These are phyloP conservation scores for Neurospora intermedia DNA, from an alignment of 495 filamentous ascomycete species.

Conservation along the genomic window DNA sequence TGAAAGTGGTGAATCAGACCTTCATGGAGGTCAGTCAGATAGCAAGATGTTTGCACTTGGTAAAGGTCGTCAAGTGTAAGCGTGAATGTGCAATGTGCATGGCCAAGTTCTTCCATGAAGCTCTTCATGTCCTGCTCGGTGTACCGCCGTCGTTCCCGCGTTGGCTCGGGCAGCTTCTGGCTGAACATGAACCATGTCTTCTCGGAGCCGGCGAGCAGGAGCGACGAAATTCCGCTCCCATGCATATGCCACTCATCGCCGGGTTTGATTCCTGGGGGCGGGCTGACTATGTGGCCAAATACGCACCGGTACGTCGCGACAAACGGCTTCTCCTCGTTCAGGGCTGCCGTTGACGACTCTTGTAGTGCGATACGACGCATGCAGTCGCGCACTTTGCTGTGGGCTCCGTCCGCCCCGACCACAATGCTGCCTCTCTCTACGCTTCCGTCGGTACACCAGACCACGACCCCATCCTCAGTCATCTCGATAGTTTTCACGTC, in stretches of 20 bases:
- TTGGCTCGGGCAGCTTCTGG: slow-evolving; percentile 20
- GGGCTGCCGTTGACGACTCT: slow-evolving; percentile 13
- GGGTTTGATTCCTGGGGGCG: not conserved
- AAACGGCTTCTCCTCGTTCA: slow-evolving; percentile 10
- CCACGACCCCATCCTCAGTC: slow-evolving; percentile 17
- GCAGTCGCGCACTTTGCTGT: slow-evolving; percentile 32
- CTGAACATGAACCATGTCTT: slow-evolving; percentile 28
- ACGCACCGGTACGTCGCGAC: slow-evolving; percentile 20
- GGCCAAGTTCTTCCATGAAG: slow-evolving; percentile 17
- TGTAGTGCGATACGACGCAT: slow-evolving; percentile 6
- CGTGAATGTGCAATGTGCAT: slow-evolving; percentile 15
- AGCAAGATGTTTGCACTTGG: slow-evolving; percentile 7
- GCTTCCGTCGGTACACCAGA: slow-evolving; percentile 31
- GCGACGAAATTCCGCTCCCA: slow-evolving; percentile 17
- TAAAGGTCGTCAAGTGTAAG: slow-evolving; percentile 24
- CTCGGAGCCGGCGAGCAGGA: slow-evolving; percentile 15
- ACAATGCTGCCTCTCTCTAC: slow-evolving; percentile 35
- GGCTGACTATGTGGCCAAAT: slow-evolving; percentile 25
- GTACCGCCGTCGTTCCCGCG: slow-evolving; percentile 16
- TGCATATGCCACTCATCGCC: slow-evolving; percentile 7
- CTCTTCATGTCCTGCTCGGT: slow-evolving; percentile 21
- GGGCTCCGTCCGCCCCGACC: slow-evolving; percentile 43
- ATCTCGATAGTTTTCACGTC: slow-evolving; percentile 18
- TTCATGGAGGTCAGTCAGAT: slow-evolving; percentile 25
- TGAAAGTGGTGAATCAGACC: slow-evolving; percentile 25